Base-by-base conservation (phyloP, 805 yeast genomes). In the Diddensiella caesifluorescens region DNA sequence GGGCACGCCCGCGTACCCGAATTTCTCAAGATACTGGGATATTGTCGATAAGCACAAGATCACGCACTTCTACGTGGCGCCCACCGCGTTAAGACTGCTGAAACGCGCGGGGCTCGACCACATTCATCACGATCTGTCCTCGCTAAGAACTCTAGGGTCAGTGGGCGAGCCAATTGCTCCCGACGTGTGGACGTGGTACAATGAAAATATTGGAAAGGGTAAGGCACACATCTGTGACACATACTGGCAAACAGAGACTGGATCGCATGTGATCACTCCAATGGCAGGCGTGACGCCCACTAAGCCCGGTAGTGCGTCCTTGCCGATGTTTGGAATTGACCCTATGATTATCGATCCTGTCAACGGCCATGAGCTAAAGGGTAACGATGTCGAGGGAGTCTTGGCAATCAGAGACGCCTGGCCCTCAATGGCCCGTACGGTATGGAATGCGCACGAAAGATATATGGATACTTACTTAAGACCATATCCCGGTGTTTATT, bases 341-440 rank as follows among this genome's bases (percentile, higher is more conserved):
- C 86, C 96, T 5, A 83, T 75, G 51, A 83, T 90, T 60, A 81
- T 90, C 59, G 97, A 90, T 62, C 97, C 98, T 33, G 90, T 85
- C 29, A 64, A 84, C 30, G 98, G 97, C 53, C 73, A 77, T 55
- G 95, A 85, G 60, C 68, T 89, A 54, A 68, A 70, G 51, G 95
- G 85, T 39, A 83, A 85, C 57, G 92, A 88, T 56, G 95, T 87
- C 46, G 97, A 87, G 65, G 98, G 98, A 67, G 97, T 92, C 22
- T 72, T 90, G 48, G 97, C 95, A 22, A 77, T 90, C 58, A 80
- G 79, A 59, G 72, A 77, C 35, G 75, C 97, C 27, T 90, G 98
- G 98, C 98, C 98, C 45, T 88, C 97, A n/a, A 89, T 92, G 79
- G 92, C 97, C 18, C 82, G 97, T 69, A 80, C 96, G 41, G 92